phyloP scores from a whole-genome alignment of 768 basidiomycete genomes.

The Butyriboletus loyo region DNA sequence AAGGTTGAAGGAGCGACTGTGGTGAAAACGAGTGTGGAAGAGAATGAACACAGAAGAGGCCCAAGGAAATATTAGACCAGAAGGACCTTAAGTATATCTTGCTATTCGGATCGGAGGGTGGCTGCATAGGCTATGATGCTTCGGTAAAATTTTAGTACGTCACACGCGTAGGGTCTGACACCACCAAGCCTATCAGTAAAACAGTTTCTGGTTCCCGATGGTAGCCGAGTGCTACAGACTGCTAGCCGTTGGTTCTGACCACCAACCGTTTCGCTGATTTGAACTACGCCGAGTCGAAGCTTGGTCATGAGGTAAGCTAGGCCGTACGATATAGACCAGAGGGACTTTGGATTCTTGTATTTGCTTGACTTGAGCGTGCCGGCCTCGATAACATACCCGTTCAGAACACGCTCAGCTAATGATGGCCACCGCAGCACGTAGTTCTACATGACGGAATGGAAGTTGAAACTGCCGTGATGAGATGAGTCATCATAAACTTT shows the following conservation, averaged over 20 bases:
- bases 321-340: too few relatives aligned
- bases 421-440: not conserved
- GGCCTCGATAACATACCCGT: not conserved
- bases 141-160: not conserved
- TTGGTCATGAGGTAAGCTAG: not conserved
- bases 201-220: too few relatives aligned
- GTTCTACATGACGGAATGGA: not conserved
- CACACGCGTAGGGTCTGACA: not conserved
- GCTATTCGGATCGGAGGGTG: not conserved
- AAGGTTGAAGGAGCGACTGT: not conserved
- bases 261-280: too few relatives aligned
- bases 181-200: not conserved
- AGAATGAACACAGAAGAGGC: not conserved
- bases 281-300: too few relatives aligned
- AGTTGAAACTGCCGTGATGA: not conserved
- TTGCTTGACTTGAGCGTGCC: not conserved
- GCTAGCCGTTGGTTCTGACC: too few relatives aligned
- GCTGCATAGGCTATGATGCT: not conserved
- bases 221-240: too few relatives aligned
- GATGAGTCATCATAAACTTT: not conserved
- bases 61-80: not conserved
- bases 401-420: not conserved
- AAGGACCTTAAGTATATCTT: not conserved
- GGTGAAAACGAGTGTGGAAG: conserved; percentile 3
- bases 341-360: not conserved